Evolutionary conservation across 352 stramenopile species (phyloP).

Genomic region (Salisapilia sapeloensis): DNA sequence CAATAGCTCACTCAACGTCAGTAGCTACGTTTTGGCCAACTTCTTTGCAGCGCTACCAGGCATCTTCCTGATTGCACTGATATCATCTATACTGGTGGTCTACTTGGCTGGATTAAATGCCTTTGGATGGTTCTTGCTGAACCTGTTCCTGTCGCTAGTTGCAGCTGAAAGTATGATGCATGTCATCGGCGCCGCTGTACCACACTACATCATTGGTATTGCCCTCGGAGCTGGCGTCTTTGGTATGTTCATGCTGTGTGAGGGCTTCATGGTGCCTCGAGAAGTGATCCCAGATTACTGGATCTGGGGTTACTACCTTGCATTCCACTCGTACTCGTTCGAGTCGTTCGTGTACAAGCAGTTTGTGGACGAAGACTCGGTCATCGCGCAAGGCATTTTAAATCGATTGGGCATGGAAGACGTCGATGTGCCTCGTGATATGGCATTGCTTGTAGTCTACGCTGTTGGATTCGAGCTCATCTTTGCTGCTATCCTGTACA

Average conservation of each 20-base stretch:
- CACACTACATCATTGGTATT: slow-evolving; percentile 42
- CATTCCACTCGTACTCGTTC: slow-evolving; percentile 44
- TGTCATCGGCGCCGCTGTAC: slow-evolving; percentile 18
- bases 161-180: slow-evolving; percentile 26
- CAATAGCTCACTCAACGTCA: slow-evolving; percentile 38
- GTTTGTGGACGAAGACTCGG: slow-evolving; percentile 5
- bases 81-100: slow-evolving; percentile 14
- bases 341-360: slow-evolving; percentile 30
- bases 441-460: slow-evolving; percentile 11
- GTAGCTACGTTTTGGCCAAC: slow-evolving; percentile 36
- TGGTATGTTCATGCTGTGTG: slow-evolving; percentile 31
- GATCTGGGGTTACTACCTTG: slow-evolving; percentile 36
- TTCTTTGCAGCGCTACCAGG: slow-evolving; percentile 25
- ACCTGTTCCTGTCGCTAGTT: slow-evolving; percentile 32
- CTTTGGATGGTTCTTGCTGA: slow-evolving; percentile 13
- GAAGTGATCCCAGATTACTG: slow-evolving; percentile 18
- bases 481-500: slow-evolving; percentile 29
- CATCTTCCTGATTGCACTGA: slow-evolving; percentile 19
- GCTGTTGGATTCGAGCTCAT: slow-evolving; percentile 10
- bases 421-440: slow-evolving; percentile 9
- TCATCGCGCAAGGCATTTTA: slow-evolving; percentile 5
- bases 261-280: slow-evolving; percentile 29
- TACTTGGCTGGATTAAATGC: slow-evolving; percentile 14
- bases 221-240: slow-evolving; percentile 26
- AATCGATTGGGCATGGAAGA: slow-evolving; percentile 9